phyloP scores from a whole-genome alignment of 1,284 basidiomycete genomes.

The Lentinus polychrous region DNA sequence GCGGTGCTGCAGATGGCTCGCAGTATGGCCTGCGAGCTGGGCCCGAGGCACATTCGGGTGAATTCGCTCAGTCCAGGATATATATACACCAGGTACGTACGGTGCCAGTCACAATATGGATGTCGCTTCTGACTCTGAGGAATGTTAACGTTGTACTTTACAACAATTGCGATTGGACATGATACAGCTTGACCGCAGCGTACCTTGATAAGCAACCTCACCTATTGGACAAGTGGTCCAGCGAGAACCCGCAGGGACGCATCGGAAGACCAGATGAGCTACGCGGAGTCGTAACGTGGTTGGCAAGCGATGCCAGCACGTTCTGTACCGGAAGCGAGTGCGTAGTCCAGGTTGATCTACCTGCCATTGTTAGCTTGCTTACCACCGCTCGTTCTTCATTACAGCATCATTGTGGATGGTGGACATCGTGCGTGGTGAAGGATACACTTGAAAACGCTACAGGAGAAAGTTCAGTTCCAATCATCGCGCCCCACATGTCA shows the following conservation, averaged over 20 bases:
- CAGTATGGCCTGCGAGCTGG: slow-evolving; percentile 80
- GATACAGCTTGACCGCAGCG: slow-evolving; percentile 65
- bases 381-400: slow-evolving; percentile 4
- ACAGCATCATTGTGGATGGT: slow-evolving; percentile 62
- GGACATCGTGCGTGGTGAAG: slow-evolving; percentile 67
- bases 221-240: slow-evolving; percentile 66
- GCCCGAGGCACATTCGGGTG: slow-evolving; percentile 61
- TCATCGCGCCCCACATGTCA: too few relatives aligned
- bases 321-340: slow-evolving; percentile 73
- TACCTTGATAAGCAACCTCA: slow-evolving; percentile 66
- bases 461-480: too few relatives aligned
- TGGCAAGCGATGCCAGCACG: slow-evolving; percentile 69
- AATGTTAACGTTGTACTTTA: too few relatives aligned
- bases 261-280: slow-evolving; percentile 72
- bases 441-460: too few relatives aligned
- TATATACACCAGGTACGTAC: slow-evolving; percentile 61
- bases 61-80: slow-evolving; percentile 73
- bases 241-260: slow-evolving; percentile 65
- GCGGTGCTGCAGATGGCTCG: slow-evolving; percentile 78
- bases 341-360: slow-evolving; percentile 23
- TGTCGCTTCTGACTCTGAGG: slow-evolving; percentile 2
- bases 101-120: background rate
- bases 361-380: background rate
- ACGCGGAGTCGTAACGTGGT: slow-evolving; percentile 70
- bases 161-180: background rate